Conservation (phyloP, 768 basidiomycete genomes). For the Infundibulicybe gibba region DNA sequence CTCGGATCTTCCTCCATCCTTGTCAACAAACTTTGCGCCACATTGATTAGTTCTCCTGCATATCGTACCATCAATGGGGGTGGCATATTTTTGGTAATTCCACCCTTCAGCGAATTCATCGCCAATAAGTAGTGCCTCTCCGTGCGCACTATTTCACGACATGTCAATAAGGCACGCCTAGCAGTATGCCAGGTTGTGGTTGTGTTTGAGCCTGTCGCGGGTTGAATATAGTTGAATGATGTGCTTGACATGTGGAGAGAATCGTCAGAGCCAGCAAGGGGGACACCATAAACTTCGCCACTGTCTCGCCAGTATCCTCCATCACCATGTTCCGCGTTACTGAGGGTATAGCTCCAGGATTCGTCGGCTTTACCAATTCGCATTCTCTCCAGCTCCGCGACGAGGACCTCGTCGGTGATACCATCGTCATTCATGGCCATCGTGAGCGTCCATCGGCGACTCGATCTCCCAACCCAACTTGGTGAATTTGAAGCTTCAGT, state of each 20-base stretch:
- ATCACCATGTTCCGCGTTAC: too few relatives aligned
- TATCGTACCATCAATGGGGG: conserved; percentile 37
- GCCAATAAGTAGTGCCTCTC: conserved; percentile 13
- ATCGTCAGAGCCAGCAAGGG: not conserved
- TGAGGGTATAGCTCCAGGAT: conserved; percentile 4
- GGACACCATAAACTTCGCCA: not conserved
- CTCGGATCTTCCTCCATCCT: conserved; percentile 40
- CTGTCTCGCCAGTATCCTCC: not conserved
- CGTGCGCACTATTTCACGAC: conserved; percentile 21
- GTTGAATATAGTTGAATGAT: conserved; percentile 11
- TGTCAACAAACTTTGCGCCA: conserved; percentile 34
- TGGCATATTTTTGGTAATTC: conserved; percentile 23
- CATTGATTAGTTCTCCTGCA: conserved; percentile 35
- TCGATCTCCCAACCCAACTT: not conserved
- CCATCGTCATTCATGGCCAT: conserved; percentile 48
- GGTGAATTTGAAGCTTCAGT: too few relatives aligned
- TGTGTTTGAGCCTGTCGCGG: not conserved
- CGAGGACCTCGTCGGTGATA: conserved; percentile 46
- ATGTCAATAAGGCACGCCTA: conserved; percentile 19
- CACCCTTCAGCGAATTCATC: conserved; percentile 9
- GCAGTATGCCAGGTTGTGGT: conserved; percentile 16
- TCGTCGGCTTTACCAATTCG: conserved; percentile 9
- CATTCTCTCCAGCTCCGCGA: conserved; percentile 44
- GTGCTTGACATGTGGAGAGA: conserved; percentile 9
- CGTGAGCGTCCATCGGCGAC: conserved; percentile 36